Conservation (phyloP, 306 rosid species). For the Astragalus glycyphyllos region DNA sequence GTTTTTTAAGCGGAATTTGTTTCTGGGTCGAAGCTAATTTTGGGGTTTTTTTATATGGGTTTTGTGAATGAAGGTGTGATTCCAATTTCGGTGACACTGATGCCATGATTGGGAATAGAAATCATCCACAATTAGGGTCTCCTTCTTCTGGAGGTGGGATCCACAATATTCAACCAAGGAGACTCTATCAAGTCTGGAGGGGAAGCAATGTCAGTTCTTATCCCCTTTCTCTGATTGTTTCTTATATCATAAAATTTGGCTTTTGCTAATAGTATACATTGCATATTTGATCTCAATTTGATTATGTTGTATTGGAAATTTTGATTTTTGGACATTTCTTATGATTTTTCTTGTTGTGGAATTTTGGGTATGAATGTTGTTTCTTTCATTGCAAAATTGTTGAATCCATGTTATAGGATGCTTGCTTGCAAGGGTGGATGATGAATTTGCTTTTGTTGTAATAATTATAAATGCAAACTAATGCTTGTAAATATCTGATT, state of each 20-base stretch:
- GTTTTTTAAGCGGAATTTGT: conserved; percentile 30
- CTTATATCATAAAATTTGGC: conserved; percentile 22
- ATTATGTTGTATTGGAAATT: conserved; percentile 22
- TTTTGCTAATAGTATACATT: conserved; percentile 18
- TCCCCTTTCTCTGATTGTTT: conserved; percentile 14
- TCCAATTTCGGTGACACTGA: conserved; percentile 42
- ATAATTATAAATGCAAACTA: background rate
- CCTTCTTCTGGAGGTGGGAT: conserved; percentile 45
- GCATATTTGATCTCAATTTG: conserved; percentile 32
- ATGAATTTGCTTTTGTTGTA: conserved; percentile 31
- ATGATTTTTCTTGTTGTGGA: conserved; percentile 1
- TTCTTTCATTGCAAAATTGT: conserved; percentile 10
- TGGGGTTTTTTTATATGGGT: conserved; percentile 48
- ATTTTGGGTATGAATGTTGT: conserved; percentile 28
- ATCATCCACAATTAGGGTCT: conserved; percentile 44
- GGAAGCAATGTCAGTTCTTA: conserved; percentile 84
- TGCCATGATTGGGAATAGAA: conserved; percentile 48
- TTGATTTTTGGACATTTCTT: conserved; percentile 9
- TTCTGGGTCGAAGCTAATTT: conserved; percentile 34
- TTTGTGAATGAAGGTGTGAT: conserved; percentile 38
- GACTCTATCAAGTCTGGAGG: conserved; percentile 91
- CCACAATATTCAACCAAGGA: conserved; percentile 50
- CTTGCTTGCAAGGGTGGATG: background rate
- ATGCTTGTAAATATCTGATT: conserved; percentile 19
- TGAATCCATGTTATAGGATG: conserved; percentile 1